These are phyloP conservation scores for Nicotiana undulata DNA, from an alignment of 257 asterid species.

Conservation along the genomic window DNA sequence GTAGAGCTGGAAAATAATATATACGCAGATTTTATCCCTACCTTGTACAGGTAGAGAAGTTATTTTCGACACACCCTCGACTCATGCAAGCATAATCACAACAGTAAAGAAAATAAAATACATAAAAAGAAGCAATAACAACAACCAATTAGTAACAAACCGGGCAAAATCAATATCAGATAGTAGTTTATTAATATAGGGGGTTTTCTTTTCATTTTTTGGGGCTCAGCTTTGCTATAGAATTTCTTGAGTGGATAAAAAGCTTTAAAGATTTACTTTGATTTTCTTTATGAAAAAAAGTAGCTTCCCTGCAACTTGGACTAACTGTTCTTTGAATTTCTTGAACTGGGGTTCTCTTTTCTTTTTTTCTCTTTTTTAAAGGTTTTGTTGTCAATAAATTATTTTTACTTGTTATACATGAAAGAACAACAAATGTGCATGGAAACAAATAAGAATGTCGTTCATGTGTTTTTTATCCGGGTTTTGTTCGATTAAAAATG, in stretches of 20 bases:
- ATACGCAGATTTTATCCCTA: no score
- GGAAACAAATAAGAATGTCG: not conserved
- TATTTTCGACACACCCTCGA: no score
- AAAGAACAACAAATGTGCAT: not conserved
- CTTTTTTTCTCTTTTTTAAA: not conserved
- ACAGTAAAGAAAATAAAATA: no score
- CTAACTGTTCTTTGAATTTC: constrained; percentile 9
- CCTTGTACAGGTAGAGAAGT: no score
- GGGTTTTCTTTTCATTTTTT: not conserved
- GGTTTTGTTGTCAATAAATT: not conserved
- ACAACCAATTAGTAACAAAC: no score
- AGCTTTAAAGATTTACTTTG: not conserved
- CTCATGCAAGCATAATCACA: no score
- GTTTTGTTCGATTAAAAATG: not conserved
- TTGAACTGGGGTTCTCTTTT: not conserved
- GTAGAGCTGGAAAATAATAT: no score
- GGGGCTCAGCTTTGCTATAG: not conserved
- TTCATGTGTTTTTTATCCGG: not conserved
- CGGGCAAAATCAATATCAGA: no score
- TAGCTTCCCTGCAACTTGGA: not conserved
- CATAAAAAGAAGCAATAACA: no score
- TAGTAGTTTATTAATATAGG: not conserved
- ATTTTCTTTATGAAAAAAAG: not conserved
- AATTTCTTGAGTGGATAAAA: constrained; percentile 26
- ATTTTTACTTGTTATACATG: not conserved